phyloP scores from a whole-genome alignment of 805 yeast species.

The Kurtzmaniella fragi region DNA sequence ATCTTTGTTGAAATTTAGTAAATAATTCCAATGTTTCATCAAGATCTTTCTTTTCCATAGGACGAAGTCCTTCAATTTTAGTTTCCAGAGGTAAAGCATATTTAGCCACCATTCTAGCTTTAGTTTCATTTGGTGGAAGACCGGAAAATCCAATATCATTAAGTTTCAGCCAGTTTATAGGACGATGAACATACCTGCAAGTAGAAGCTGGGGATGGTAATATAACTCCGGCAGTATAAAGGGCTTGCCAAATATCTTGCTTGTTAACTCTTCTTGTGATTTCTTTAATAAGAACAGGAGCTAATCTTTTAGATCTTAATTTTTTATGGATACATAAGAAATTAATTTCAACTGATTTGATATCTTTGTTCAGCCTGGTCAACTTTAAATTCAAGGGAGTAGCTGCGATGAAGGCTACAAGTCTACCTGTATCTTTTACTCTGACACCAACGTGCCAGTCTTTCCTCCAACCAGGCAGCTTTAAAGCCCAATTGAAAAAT shows the following conservation, averaged over 20 bases:
- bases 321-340: conserved; percentile 93
- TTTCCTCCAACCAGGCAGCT: conserved; percentile 85
- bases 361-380: conserved; percentile 39
- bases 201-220: conserved; percentile 90
- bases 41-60: conserved; percentile 55
- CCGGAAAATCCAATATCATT: conserved; percentile 87
- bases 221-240: conserved; percentile 88
- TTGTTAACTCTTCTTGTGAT: conserved; percentile 89
- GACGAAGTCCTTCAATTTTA: conserved; percentile 50
- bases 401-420: conserved; percentile 91
- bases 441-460: conserved; percentile 96
- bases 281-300: conserved; percentile 91
- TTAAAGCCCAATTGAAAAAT: conserved; percentile 88
- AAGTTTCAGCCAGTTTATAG: conserved; percentile 86
- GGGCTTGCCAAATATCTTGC: conserved; percentile 88
- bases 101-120: conserved; percentile 58
- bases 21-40: conserved; percentile 59
- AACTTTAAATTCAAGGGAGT: conserved; percentile 71
- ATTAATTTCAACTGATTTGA: conserved; percentile 82
- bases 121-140: conserved; percentile 67
- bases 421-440: conserved; percentile 65
- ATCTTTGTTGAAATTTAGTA: conserved; percentile 58
- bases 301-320: conserved; percentile 85
- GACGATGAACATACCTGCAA: conserved; percentile 89
- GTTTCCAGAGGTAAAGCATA: conserved; percentile 53